Percentiles rank a stretch among this genome's conserved stretches.
phyloP scores from a whole-genome alignment of 2,329 filamentous ascomycete species.

The Geosmithia flava region DNA sequence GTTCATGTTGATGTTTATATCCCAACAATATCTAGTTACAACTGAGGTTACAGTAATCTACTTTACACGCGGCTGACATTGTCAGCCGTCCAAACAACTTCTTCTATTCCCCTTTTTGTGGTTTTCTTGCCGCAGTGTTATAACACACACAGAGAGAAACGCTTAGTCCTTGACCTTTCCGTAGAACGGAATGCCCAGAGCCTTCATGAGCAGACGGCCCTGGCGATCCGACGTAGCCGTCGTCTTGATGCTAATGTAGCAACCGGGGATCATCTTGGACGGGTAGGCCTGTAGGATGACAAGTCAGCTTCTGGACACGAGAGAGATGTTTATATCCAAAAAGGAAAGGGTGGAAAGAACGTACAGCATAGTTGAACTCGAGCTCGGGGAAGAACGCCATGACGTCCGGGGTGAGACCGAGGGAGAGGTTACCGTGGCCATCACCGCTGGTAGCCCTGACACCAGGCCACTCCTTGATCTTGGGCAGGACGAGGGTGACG shows the following conservation, averaged over 20 bases:
- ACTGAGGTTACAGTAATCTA: not conserved
- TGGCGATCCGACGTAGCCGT: constrained; percentile 77
- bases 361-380: constrained; percentile 87
- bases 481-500: constrained; percentile 80
- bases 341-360: constrained; percentile 20
- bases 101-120: not conserved
- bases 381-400: constrained; percentile 86
- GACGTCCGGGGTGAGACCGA: constrained; percentile 64
- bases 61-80: not conserved
- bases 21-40: not conserved
- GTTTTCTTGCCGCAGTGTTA: not conserved
- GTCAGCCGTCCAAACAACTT: not conserved
- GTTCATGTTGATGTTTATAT: not conserved
- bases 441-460: constrained; percentile 58
- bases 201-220: constrained; percentile 55
- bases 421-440: constrained; percentile 73
- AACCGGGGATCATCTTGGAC: constrained; percentile 68
- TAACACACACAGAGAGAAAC: not conserved
- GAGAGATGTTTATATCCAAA: not conserved
- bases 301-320: constrained; percentile 4
- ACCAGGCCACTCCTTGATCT: constrained; percentile 92
- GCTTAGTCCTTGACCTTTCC: constrained; percentile 47
- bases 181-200: constrained; percentile 53
- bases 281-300: constrained; percentile 38
- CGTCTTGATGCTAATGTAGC: constrained; percentile 73